Evolutionary conservation across 495 filamentous ascomycete species (phyloP), one percentile per base, ranked within the genome.

Genomic region (Hypoxylon lienhwacheense): DNA sequence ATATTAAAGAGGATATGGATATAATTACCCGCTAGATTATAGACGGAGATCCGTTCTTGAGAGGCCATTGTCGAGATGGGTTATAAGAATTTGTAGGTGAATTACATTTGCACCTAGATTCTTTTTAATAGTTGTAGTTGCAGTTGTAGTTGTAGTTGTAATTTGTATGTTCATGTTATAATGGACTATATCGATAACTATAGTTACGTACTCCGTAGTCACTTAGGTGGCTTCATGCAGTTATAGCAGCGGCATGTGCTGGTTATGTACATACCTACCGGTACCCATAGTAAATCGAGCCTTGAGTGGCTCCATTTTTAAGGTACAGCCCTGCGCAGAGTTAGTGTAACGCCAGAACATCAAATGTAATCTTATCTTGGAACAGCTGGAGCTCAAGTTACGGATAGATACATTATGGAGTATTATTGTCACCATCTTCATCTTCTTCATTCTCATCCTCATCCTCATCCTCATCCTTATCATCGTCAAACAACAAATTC

Each of bases 11-110:
- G 22, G 52, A 49, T 20, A 31, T 28, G 42, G 33, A 24, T 2
- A 37, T 1, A 4, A 28, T 39, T 77, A 83, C 85, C 85, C 36
- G 85, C 72, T 35, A 88, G 71, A 39, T 85, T 87, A 69, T 89
- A 80, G 44, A 88, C 82, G 5, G 79, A 70, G 31, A 90, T 85
- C 53, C 83, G 85, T 53, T 80, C 75, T 66, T 75, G 70, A 12
- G 70, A 68, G 7, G 73, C 50, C 69, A 80, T 77, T 47, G 57
- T 74, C 22, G n/a, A 35, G 54, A 3, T 6, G 43, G 33, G 31
- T 17, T 42, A 21, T 47, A 40, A 7, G 12, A 40, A 33, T 29
- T 21, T 53, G 11, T 16, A 15, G 14, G 11, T 16, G n/a, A 17
- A 25, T 32, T 26, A 37, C 22, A 17, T 21, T 44, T 8, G 24